phyloP scores from a whole-genome alignment of 169 alveolate species.

The Babesia divergens region DNA sequence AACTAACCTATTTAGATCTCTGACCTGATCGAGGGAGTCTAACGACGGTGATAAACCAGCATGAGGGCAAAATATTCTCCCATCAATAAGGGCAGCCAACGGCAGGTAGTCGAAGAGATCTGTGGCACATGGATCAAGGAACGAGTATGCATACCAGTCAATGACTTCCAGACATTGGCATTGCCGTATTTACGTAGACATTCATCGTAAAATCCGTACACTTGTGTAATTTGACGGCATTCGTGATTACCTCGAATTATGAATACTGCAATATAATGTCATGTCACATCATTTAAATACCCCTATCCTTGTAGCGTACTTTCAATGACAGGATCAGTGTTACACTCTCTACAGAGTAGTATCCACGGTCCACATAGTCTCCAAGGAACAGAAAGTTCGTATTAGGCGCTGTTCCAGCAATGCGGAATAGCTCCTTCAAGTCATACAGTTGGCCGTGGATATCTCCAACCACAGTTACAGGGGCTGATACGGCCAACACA shows the following conservation, averaged over 20 bases:
- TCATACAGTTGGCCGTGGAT: constrained; percentile 97
- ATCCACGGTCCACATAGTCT: constrained; percentile 98
- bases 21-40: constrained; percentile 89
- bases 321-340: constrained; percentile 88
- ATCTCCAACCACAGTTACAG: constrained; percentile 95
- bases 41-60: constrained; percentile 97
- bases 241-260: constrained; percentile 96
- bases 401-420: constrained; percentile 92
- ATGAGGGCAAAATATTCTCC: constrained; percentile 92
- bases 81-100: constrained; percentile 93
- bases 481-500: constrained; percentile 77
- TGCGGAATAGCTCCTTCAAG: constrained; percentile 90
- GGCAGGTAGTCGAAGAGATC: constrained; percentile 95
- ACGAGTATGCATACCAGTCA: constrained; percentile 76
- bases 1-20: constrained; percentile 72
- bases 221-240: constrained; percentile 92
- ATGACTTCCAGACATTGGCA: constrained; percentile 91
- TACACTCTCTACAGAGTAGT: constrained; percentile 91
- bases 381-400: constrained; percentile 96
- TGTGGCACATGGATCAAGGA: neutral
- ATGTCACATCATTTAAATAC: neutral
- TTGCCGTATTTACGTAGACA: constrained; percentile 95
- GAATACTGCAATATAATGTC: constrained; percentile 75
- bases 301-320: constrained; percentile 86
- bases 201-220: constrained; percentile 97